Base-by-base conservation (phyloP, 768 basidiomycete genomes). In the Tremella mesenterica region DNA sequence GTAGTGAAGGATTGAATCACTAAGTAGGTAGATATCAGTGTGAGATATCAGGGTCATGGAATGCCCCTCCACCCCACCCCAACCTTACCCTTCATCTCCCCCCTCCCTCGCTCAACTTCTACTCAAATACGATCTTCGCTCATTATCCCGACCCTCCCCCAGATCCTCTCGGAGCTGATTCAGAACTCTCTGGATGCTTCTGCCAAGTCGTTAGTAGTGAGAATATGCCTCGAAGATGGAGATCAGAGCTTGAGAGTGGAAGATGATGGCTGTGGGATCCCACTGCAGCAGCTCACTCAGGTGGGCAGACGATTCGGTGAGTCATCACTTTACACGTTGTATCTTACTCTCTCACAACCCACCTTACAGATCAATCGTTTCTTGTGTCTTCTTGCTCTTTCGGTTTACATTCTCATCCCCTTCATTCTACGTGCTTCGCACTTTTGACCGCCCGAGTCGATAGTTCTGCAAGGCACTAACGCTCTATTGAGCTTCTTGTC, bases 131-230 rank as follows among this genome's bases (percentile, higher is more conserved):
- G 92, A 38, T 91, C 90, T 1, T 81, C 86, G 0, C 81, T 88
- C 64, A 83, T 92, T 58, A 74, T 97, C 54, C 88, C 88, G 0
- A 85, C 88, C 4, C 68, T 95, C 25, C 78, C 85, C 7, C 82
- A 85, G 67, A 77, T 92, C 53, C 76, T 92, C 20, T 83, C 83
- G 1, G 90, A 96, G 72, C 81, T 97, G 30, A 71, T 91, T 10
- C 91, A 92, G 70, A 97, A 97, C 70, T 79, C 88, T 2, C 77
- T 96, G 8, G 93, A 97, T 63, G 88, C 92, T 2, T 77, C 77
- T 26, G 82, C 90, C 0, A 76, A 72, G 14, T 77, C 79, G 20
- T 77, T 97, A 47, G 82, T 85, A 36, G 75, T 90, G 44, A 82
- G 84, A 3, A 67, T 95, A 1, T 80, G 90, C 65, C 81, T 81